Conservation (phyloP, 75 land plant genomes). For the Chamaecyparis obtusa region DNA sequence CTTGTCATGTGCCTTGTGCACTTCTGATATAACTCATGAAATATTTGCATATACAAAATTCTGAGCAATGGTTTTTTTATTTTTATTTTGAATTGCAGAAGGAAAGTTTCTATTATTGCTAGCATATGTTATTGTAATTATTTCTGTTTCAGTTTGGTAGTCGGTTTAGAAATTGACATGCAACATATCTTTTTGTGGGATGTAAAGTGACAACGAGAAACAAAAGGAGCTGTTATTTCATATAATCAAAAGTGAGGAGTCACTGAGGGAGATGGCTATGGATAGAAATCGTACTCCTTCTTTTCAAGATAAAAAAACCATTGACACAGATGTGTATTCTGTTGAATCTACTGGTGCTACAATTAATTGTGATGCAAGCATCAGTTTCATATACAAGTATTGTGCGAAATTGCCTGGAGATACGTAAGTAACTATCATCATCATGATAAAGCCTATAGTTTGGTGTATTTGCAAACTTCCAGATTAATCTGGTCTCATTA, state of each 20-base stretch:
- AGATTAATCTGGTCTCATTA: neutral
- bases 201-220: slow-evolving; percentile 61
- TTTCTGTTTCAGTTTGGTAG: neutral
- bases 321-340: slow-evolving; percentile 25
- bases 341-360: slow-evolving; percentile 69
- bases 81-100: neutral
- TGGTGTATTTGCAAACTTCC: neutral
- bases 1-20: neutral
- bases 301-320: slow-evolving; percentile 9
- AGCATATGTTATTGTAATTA: neutral
- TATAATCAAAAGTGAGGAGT: slow-evolving; percentile 64
- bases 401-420: slow-evolving; percentile 80
- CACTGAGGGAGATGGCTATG: slow-evolving; percentile 55
- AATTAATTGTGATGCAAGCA: slow-evolving; percentile 55
- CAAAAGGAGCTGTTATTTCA: slow-evolving; percentile 54
- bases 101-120: neutral
- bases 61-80: neutral
- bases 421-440: slow-evolving; percentile 34
- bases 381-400: slow-evolving; percentile 57
- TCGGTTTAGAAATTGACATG: neutral
- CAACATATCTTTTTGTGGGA: neutral
- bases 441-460: neutral
- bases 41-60: neutral
- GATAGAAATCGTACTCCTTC: slow-evolving; percentile 38
- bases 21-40: neutral